Conservation (phyloP, 305 asterid genomes). For the Solanum hybrid region DNA sequence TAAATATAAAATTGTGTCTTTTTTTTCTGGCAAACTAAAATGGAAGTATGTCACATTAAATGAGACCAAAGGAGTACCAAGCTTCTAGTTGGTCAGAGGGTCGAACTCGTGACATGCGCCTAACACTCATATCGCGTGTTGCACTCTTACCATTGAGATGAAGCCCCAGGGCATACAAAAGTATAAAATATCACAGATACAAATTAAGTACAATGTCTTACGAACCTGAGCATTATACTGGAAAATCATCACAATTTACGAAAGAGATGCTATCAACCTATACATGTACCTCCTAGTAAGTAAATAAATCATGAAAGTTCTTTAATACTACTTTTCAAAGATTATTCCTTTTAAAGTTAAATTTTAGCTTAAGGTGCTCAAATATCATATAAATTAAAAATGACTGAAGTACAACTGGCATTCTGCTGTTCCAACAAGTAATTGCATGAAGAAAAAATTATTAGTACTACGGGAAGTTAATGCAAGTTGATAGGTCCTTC, state of each 20-base stretch:
- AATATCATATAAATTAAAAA: neutral
- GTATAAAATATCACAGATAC: neutral
- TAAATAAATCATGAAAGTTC: neutral
- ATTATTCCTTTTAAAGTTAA: neutral
- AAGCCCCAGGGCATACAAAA: neutral
- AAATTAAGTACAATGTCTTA: neutral
- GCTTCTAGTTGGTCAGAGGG: neutral
- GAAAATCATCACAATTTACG: neutral
- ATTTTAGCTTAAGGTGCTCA: neutral
- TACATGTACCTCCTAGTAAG: neutral
- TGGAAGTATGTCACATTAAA: neutral
- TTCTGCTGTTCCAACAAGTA: neutral
- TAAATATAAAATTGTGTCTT: neutral
- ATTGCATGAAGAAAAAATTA: neutral
- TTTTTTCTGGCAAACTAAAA: neutral
- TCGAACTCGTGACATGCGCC: neutral
- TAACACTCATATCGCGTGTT: neutral
- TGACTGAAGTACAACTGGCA: neutral
- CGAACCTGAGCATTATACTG: neutral
- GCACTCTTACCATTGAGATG: neutral
- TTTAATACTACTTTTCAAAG: neutral
- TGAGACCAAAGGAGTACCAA: neutral
- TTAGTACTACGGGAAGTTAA: neutral
- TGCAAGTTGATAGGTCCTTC: neutral
- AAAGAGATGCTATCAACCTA: neutral